Conservation (phyloP, 345 rosid species). For the Gossypium herbaceum region DNA sequence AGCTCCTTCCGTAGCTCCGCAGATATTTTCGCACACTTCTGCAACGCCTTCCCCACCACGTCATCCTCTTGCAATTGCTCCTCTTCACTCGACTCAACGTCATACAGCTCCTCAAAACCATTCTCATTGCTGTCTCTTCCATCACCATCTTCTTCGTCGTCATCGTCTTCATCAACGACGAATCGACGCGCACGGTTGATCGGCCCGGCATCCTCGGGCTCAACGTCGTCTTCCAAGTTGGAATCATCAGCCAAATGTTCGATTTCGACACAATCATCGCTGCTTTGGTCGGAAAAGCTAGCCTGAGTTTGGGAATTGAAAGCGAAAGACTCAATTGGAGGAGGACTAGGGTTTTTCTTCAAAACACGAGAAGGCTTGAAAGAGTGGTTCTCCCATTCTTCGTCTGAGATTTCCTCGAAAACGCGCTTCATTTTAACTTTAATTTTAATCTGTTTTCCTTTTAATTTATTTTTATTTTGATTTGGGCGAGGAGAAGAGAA, state of each 20-base stretch:
- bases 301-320: conserved; percentile 26
- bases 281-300: conserved; percentile 20
- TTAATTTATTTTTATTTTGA: not conserved
- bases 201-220: conserved; percentile 43
- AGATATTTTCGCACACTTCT: conserved; percentile 82
- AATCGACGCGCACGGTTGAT: conserved; percentile 63
- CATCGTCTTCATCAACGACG: conserved; percentile 72
- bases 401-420: conserved; percentile 84
- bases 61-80: conserved; percentile 46
- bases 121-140: conserved; percentile 21
- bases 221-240: conserved; percentile 33
- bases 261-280: conserved; percentile 50
- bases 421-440: conserved; percentile 53
- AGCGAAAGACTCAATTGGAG: conserved; percentile 80
- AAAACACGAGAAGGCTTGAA: conserved; percentile 81
- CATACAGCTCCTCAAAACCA: conserved; percentile 43
- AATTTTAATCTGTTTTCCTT: not conserved
- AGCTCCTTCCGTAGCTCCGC: conserved; percentile 68
- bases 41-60: conserved; percentile 84
- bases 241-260: conserved; percentile 24
- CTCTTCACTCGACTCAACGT: conserved; percentile 48
- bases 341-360: conserved; percentile 41
- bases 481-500: not conserved
- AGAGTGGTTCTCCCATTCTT: conserved; percentile 74
- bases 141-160: conserved; percentile 14